Evolutionary conservation across 495 filamentous ascomycete genomes (phyloP).

Genomic region (Chaetomium cochliodes): DNA sequence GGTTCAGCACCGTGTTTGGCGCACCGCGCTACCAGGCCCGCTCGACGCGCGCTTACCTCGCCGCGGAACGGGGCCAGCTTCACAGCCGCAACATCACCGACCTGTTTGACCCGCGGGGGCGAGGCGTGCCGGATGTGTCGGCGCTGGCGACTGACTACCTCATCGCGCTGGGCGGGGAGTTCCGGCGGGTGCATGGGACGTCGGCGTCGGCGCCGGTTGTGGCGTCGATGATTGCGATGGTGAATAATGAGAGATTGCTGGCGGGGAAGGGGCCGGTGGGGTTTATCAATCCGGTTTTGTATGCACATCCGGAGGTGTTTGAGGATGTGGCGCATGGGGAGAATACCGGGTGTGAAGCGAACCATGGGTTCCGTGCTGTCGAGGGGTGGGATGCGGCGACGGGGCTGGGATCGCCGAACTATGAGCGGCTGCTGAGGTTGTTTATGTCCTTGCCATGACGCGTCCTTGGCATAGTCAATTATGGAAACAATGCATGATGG

Average conservation of each 20-base stretch:
- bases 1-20: slow-evolving; percentile 65
- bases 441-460: slow-evolving; percentile 2
- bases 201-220: slow-evolving; percentile 57
- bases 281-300: slow-evolving; percentile 58
- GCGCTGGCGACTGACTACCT: slow-evolving; percentile 55
- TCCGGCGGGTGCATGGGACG: slow-evolving; percentile 50
- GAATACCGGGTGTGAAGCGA: slow-evolving; percentile 57
- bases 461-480: background rate
- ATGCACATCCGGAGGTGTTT: slow-evolving; percentile 57
- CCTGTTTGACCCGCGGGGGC: slow-evolving; percentile 9
- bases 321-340: slow-evolving; percentile 59
- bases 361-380: slow-evolving; percentile 51
- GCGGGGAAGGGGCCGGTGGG: slow-evolving; percentile 49
- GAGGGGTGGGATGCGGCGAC: slow-evolving; percentile 64
- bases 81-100: background rate
- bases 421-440: slow-evolving; percentile 15
- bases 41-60: slow-evolving; percentile 49
- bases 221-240: slow-evolving; percentile 56
- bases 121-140: slow-evolving; percentile 61
- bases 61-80: background rate
- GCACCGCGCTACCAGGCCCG: slow-evolving; percentile 56
- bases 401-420: slow-evolving; percentile 47
- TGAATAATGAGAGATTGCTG: slow-evolving; percentile 60
- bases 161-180: slow-evolving; percentile 42
- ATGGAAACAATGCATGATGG: too few relatives aligned